These are phyloP conservation scores for Homolaphlyctis polyrhiza DNA, from an alignment of 371 early-diverging fungal species.

Conservation along the genomic window DNA sequence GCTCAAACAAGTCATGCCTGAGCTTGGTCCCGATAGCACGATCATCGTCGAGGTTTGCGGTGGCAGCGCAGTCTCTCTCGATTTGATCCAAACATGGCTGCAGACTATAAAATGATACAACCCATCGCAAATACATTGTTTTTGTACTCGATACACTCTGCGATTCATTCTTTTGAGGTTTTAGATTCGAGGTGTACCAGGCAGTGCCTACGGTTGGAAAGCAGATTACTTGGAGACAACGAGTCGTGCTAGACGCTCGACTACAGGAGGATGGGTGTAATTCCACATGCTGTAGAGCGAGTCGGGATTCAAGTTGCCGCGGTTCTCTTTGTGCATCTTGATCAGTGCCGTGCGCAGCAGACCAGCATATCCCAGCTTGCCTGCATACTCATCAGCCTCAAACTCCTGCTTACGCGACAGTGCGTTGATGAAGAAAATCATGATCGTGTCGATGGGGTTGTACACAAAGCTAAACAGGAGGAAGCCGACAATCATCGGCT, in stretches of 20 bases:
- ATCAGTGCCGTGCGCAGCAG: conserved; percentile 77
- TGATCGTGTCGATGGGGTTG: conserved; percentile 68
- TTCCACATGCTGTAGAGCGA: conserved; percentile 88
- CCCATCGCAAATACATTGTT: background rate
- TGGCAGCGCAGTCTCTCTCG: conserved; percentile 18
- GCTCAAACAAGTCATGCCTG: conserved; percentile 5
- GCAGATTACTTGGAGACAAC: no score
- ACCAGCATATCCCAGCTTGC: conserved; percentile 78
- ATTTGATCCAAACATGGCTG: background rate
- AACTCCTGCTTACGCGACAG: conserved; percentile 88
- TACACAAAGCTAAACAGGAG: conserved; percentile 56
- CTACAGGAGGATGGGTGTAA: conserved; percentile 90
- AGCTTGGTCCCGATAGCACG: conserved; percentile 7
- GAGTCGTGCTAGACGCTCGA: conserved; percentile 74
- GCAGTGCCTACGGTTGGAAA: no score
- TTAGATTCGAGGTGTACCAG: no score
- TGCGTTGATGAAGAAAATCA: conserved; percentile 72
- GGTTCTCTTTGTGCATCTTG: conserved; percentile 89
- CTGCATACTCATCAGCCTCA: conserved; percentile 93
- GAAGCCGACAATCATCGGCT: conserved; percentile 84
- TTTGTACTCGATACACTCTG: background rate
- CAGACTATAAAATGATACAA: background rate
- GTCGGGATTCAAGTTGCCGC: conserved; percentile 85
- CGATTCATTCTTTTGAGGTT: no score
- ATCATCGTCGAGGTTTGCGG: conserved; percentile 29